These are phyloP conservation scores for Arthrobotrys sphaeroides DNA, from an alignment of 2,329 filamentous ascomycete species.

Conservation along the genomic window DNA sequence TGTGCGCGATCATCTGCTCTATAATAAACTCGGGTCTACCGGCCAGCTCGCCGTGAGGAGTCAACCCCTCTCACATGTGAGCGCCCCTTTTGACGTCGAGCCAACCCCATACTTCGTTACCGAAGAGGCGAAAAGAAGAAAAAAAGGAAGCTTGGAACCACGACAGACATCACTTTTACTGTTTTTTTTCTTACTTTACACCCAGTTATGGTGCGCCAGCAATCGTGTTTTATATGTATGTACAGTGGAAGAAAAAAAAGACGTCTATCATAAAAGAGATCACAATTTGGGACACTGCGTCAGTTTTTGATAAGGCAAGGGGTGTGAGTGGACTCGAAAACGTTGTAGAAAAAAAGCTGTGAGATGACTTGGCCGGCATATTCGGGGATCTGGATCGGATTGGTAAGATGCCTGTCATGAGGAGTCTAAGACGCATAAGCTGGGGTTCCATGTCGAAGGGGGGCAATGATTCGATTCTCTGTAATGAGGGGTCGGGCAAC, in stretches of 20 bases:
- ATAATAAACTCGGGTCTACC: slow-evolving; percentile 18
- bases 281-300: slow-evolving; percentile 25
- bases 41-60: slow-evolving; percentile 2
- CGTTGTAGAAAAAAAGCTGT: slow-evolving; percentile 33
- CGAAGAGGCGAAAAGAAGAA: background rate
- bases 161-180: slow-evolving; percentile 48
- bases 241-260: slow-evolving; percentile 37
- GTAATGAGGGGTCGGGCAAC: background rate
- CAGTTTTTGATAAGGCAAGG: slow-evolving; percentile 25
- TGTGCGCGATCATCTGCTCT: slow-evolving; percentile 48
- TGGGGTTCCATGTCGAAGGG: background rate
- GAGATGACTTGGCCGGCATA: slow-evolving; percentile 53
- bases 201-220: slow-evolving; percentile 54
- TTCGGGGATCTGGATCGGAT: slow-evolving; percentile 9
- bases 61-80: slow-evolving; percentile 16
- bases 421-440: slow-evolving; percentile 17
- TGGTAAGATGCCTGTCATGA: slow-evolving; percentile 15
- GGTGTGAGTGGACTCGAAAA: background rate
- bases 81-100: background rate
- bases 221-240: slow-evolving; percentile 27
- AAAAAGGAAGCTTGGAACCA: slow-evolving; percentile 26
- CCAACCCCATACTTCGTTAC: slow-evolving; percentile 1
- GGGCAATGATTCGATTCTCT: too few species aligned
- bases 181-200: slow-evolving; percentile 20
- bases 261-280: background rate